Percentiles rank a stretch among this genome's conserved stretches.
Conservation (phyloP, 1,284 basidiomycete genomes). For the Naganishia albida region DNA sequence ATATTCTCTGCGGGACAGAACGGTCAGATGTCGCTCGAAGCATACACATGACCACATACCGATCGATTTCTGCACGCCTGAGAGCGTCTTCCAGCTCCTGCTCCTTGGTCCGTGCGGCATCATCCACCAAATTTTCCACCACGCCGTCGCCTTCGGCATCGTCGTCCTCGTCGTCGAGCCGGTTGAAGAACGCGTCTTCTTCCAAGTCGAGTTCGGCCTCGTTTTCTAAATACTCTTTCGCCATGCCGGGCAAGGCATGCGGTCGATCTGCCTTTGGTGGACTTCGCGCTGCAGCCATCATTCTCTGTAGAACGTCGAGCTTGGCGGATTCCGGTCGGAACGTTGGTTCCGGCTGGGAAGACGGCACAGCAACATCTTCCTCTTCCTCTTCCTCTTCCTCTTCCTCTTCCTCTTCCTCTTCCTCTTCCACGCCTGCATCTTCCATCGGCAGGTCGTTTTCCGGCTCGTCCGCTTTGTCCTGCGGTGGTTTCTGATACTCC, state of each 20-base stretch:
- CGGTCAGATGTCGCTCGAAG: not conserved
- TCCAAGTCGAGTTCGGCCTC: slow-evolving; percentile 24
- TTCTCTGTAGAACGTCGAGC: slow-evolving; percentile 6
- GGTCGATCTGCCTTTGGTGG: not conserved
- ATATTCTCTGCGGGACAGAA: slow-evolving; percentile 38
- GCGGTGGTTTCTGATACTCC: not conserved
- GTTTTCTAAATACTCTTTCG: slow-evolving; percentile 5
- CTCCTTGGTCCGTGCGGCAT: slow-evolving; percentile 31
- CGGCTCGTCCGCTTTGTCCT: not conserved
- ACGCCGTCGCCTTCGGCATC: slow-evolving; percentile 32
- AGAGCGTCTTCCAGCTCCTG: slow-evolving; percentile 20
- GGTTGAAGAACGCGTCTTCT: slow-evolving; percentile 27
- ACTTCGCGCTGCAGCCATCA: slow-evolving; percentile 24
- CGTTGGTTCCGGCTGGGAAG: slow-evolving; percentile 19
- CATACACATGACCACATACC: not conserved
- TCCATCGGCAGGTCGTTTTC: not conserved
- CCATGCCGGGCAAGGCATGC: not conserved
- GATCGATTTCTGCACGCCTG: slow-evolving; percentile 19
- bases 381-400: no score
- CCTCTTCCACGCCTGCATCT: not conserved
- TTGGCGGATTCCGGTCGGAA: not conserved
- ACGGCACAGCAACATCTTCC: slow-evolving; percentile 20
- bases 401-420: slow-evolving; percentile 10
- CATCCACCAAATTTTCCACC: slow-evolving; percentile 35
- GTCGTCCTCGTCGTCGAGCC: slow-evolving; percentile 32